Evolutionary conservation across 2,329 filamentous ascomycete genomes (phyloP).

Genomic region (Alternaria alternata): DNA sequence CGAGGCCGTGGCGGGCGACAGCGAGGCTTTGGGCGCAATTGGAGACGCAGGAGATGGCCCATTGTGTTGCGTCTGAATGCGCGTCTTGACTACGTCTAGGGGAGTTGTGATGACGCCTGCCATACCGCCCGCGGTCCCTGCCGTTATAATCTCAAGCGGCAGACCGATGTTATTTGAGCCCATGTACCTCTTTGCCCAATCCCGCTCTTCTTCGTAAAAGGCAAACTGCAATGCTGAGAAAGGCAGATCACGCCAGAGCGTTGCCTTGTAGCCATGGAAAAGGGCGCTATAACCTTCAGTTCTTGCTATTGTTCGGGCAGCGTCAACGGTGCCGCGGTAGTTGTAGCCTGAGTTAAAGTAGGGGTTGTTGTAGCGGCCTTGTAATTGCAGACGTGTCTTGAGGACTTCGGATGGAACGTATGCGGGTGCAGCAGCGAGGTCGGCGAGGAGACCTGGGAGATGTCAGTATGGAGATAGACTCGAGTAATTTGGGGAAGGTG

Average conservation of each 20-base stretch:
- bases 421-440: slow-evolving; percentile 87
- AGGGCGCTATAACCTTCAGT: slow-evolving; percentile 84
- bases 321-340: slow-evolving; percentile 85
- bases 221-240: slow-evolving; percentile 98
- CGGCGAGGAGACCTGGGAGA: slow-evolving; percentile 80
- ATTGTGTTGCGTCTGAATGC: slow-evolving; percentile 90
- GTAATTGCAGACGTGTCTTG: slow-evolving; percentile 94
- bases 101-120: slow-evolving; percentile 95
- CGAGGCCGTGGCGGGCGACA: slow-evolving; percentile 32
- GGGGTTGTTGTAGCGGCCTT: slow-evolving; percentile 94
- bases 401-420: slow-evolving; percentile 98
- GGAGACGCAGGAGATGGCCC: slow-evolving; percentile 31
- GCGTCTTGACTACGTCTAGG: slow-evolving; percentile 95
- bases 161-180: slow-evolving; percentile 85
- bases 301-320: slow-evolving; percentile 82
- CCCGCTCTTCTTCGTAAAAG: slow-evolving; percentile 95
- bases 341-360: slow-evolving; percentile 96
- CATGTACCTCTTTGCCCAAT: slow-evolving; percentile 79
- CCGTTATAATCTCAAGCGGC: slow-evolving; percentile 85
- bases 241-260: slow-evolving; percentile 89
- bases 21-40: slow-evolving; percentile 20
- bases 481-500: slow-evolving; percentile 23
- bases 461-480: neutral
- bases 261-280: slow-evolving; percentile 97
- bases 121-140: slow-evolving; percentile 87